Evolutionary conservation across 345 rosid genomes (phyloP).

Genomic region (Hibiscus mutabilis): DNA sequence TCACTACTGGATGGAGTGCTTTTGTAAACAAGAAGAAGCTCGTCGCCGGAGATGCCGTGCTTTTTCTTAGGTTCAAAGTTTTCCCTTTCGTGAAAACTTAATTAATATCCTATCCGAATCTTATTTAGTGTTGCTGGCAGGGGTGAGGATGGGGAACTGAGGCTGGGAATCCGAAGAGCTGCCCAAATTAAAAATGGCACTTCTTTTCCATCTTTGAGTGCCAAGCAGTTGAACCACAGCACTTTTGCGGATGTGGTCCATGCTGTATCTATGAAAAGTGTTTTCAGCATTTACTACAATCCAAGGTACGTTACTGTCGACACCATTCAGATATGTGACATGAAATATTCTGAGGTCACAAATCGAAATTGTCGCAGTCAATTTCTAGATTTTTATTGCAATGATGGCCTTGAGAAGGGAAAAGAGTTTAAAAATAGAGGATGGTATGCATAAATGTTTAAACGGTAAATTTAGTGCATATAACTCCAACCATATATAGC

Average conservation of each 20-base stretch:
- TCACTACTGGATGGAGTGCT: slow-evolving; percentile 98
- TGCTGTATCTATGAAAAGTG: slow-evolving; percentile 52
- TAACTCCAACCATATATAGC: too few species aligned
- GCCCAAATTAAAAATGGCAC: slow-evolving; percentile 55
- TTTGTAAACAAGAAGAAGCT: slow-evolving; percentile 98
- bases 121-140: slow-evolving; percentile 31
- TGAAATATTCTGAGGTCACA: neutral
- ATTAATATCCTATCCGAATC: neutral
- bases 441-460: neutral
- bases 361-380: neutral
- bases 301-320: slow-evolving; percentile 54
- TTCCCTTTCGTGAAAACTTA: neutral
- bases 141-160: slow-evolving; percentile 89
- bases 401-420: neutral
- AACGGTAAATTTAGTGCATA: too few species aligned
- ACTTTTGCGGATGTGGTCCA: slow-evolving; percentile 56
- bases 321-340: neutral
- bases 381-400: neutral
- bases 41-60: slow-evolving; percentile 98
- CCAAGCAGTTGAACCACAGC: slow-evolving; percentile 49
- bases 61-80: slow-evolving; percentile 66
- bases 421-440: neutral
- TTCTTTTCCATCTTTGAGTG: slow-evolving; percentile 36
- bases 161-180: slow-evolving; percentile 94
- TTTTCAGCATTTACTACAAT: slow-evolving; percentile 77